A percentile compares a stretch with the other conserved stretches of the same genome.
phyloP scores from a whole-genome alignment of 805 yeast species.

The Metschnikowia shivogae region DNA sequence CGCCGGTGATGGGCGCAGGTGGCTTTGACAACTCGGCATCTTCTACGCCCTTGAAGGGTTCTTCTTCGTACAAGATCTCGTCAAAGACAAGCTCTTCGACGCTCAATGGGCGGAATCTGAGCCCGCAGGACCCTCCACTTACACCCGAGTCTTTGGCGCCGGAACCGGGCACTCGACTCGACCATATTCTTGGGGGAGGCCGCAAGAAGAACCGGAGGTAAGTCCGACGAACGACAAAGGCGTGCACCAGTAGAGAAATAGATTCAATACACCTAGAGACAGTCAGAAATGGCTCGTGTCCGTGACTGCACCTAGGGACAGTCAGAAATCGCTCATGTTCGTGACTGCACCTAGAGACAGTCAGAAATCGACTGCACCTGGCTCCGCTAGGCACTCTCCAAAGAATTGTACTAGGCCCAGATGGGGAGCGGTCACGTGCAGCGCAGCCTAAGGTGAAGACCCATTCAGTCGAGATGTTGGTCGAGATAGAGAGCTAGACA shows the following conservation, averaged over 20 bases:
- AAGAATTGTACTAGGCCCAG: too few relatives aligned
- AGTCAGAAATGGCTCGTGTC: too few relatives aligned
- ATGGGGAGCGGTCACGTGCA: too few relatives aligned
- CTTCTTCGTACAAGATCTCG: neutral
- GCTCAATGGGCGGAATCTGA: constrained; percentile 5
- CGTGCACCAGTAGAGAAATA: neutral
- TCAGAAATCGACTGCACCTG: too few relatives aligned
- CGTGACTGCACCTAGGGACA: too few relatives aligned
- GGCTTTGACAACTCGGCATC: constrained; percentile 8
- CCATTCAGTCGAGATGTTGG: too few relatives aligned
- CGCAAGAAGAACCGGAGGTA: constrained; percentile 11
- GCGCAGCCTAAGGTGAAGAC: too few relatives aligned
- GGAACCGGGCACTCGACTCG: constrained; percentile 13
- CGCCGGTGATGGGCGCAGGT: constrained; percentile 9
- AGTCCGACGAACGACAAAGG: neutral
- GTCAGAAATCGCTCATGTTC: too few relatives aligned
- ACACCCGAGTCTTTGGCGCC: constrained; percentile 9
- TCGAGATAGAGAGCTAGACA: too few relatives aligned
- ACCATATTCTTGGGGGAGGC: constrained; percentile 14
- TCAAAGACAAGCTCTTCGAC: neutral
- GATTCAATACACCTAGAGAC: too few relatives aligned
- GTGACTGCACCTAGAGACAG: too few relatives aligned
- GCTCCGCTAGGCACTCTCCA: too few relatives aligned
- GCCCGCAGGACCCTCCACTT: constrained; percentile 11
- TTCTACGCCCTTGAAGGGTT: constrained; percentile 7